These are phyloP conservation scores for Anthracocystis walkeri DNA, from an alignment of 1,284 basidiomycete genomes.

Conservation along the genomic window DNA sequence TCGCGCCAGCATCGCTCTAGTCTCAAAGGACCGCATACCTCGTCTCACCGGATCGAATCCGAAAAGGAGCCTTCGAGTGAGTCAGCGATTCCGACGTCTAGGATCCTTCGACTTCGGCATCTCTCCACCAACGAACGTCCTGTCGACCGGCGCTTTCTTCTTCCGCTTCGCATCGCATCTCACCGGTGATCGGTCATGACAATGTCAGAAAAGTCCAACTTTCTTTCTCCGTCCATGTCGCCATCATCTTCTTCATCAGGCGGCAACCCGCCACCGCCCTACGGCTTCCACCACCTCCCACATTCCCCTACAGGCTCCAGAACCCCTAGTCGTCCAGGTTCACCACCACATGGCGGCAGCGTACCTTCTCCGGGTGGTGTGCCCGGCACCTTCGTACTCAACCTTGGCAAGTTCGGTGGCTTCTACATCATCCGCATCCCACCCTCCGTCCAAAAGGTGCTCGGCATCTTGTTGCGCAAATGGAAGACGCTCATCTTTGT, in stretches of 20 bases:
- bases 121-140: neutral
- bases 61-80: neutral
- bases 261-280: conserved; percentile 62
- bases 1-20: neutral
- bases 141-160: neutral
- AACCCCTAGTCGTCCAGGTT: conserved; percentile 55
- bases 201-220: conserved; percentile 55
- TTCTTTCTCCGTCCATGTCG: conserved; percentile 58
- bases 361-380: conserved; percentile 48
- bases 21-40: neutral
- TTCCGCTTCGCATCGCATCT: neutral
- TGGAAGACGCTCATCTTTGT: conserved; percentile 67
- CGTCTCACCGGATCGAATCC: neutral
- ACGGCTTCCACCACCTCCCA: conserved; percentile 61
- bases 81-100: too few relatives aligned
- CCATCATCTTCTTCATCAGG: conserved; percentile 57
- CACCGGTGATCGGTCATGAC: conserved; percentile 19
- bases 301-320: conserved; percentile 58
- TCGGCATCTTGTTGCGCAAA: conserved; percentile 54
- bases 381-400: conserved; percentile 60
- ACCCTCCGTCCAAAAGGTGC: conserved; percentile 45
- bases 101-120: too few relatives aligned
- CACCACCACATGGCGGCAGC: conserved; percentile 62
- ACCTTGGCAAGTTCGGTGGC: conserved; percentile 61
- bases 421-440: conserved; percentile 61